These are phyloP conservation scores for Phytophthora gonapodyides DNA, from an alignment of 352 stramenopile species.

Conservation along the genomic window DNA sequence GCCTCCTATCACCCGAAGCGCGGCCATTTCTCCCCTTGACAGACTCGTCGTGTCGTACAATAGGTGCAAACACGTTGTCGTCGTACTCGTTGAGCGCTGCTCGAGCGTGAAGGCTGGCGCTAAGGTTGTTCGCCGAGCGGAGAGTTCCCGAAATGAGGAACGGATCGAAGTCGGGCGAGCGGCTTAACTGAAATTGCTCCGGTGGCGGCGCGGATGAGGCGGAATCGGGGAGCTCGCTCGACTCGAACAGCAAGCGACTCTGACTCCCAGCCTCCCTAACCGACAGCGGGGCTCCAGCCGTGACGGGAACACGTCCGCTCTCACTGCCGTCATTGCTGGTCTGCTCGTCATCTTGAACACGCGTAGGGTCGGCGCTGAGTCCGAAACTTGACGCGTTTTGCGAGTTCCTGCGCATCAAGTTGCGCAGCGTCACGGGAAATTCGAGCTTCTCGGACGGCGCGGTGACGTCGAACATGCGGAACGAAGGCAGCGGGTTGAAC, in stretches of 20 bases:
- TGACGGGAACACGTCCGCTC: constrained; percentile 8
- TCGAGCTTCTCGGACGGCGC: constrained; percentile 47
- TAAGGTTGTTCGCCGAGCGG: constrained; percentile 35
- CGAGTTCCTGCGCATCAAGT: constrained; percentile 43
- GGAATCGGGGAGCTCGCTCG: constrained; percentile 29
- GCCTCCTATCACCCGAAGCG: constrained; percentile 17
- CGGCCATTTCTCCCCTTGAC: constrained; percentile 1
- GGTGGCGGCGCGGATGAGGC: constrained; percentile 18
- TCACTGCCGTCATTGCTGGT: constrained; percentile 2
- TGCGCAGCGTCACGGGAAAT: constrained; percentile 60
- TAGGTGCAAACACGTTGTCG: constrained; percentile 55
- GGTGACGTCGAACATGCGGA: constrained; percentile 78
- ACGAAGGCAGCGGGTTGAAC: constrained; percentile 67
- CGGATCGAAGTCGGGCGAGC: constrained; percentile 55
- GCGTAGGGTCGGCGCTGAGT: not conserved
- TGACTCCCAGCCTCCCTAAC: constrained; percentile 10
- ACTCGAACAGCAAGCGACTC: constrained; percentile 23
- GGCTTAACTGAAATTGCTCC: constrained; percentile 50
- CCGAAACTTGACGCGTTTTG: constrained; percentile 7
- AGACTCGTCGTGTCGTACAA: constrained; percentile 7
- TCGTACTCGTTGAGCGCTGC: constrained; percentile 70
- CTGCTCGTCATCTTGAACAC: constrained; percentile 11
- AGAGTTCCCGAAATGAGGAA: constrained; percentile 27
- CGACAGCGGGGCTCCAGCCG: constrained; percentile 8
- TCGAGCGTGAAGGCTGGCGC: constrained; percentile 39